These are phyloP conservation scores for Colletotrichum sansevieriae DNA, from an alignment of 2,329 filamentous ascomycete genomes.

Conservation along the genomic window DNA sequence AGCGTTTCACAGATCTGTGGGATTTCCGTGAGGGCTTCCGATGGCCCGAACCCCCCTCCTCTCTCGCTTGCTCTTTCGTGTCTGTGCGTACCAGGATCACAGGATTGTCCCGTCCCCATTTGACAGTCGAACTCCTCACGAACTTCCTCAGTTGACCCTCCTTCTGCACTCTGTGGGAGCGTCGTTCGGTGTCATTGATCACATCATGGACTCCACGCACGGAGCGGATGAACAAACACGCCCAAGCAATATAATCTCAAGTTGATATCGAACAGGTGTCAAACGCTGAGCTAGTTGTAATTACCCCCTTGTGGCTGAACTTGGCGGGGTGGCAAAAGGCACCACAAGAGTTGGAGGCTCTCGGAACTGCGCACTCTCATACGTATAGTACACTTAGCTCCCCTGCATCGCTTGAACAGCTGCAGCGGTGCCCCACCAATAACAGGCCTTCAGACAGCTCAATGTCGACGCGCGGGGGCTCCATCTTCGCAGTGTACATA, in stretches of 20 bases:
- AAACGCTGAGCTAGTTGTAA: background rate
- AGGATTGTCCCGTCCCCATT: background rate
- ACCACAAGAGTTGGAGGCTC: background rate
- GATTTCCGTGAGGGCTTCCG: conserved; percentile 8
- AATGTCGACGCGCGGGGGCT: conserved; percentile 23
- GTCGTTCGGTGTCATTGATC: conserved; percentile 7
- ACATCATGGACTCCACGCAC: background rate
- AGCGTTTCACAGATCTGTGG: conserved; percentile 25
- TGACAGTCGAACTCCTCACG: conserved; percentile 5
- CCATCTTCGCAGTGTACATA: background rate
- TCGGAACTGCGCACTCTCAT: background rate
- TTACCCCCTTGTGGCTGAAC: too few species aligned
- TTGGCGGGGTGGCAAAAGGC: too few species aligned
- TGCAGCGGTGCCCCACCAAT: background rate
- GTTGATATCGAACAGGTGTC: conserved; percentile 7
- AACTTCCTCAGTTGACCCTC: conserved; percentile 4
- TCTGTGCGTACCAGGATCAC: conserved; percentile 8
- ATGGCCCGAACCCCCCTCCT: background rate
- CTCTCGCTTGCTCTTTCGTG: conserved; percentile 7
- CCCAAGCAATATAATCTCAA: conserved; percentile 7
- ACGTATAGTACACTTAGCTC: background rate
- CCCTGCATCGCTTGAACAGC: background rate
- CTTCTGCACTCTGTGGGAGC: background rate
- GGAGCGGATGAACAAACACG: background rate
- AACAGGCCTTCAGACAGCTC: conserved; percentile 5